phyloP scores from a whole-genome alignment of 345 rosid genomes.

The Aquilaria yunnanensis region DNA sequence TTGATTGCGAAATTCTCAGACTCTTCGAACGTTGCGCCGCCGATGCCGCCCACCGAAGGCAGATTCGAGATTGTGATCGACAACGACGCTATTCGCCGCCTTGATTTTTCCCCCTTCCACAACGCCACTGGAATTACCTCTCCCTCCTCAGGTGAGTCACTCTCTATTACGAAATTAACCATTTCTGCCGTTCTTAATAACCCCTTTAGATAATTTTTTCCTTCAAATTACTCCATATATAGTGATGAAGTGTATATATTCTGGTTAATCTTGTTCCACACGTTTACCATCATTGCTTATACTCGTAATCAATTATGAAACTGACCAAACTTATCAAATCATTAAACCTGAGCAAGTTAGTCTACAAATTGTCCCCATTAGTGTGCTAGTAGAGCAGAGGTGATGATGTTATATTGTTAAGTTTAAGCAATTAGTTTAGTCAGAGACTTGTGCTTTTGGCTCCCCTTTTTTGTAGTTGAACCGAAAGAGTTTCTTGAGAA shows the following conservation, averaged over 20 bases:
- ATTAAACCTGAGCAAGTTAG: too few relatives aligned
- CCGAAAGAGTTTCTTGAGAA: slow-evolving; percentile 56
- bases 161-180: not conserved
- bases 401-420: too few relatives aligned
- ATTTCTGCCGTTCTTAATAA: not conserved
- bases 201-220: not conserved
- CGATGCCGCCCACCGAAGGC: slow-evolving; percentile 74
- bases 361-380: not conserved
- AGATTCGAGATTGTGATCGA: slow-evolving; percentile 64
- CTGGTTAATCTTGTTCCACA: not conserved
- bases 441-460: not conserved
- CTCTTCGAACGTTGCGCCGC: slow-evolving; percentile 43
- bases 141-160: slow-evolving; percentile 41
- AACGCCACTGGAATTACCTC: slow-evolving; percentile 57
- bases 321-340: too few relatives aligned
- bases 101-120: slow-evolving; percentile 73
- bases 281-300: not conserved
- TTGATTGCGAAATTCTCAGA: slow-evolving; percentile 22
- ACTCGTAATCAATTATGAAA: too few relatives aligned
- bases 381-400: too few relatives aligned
- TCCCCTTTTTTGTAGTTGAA: slow-evolving; percentile 26
- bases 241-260: not conserved
- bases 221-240: not conserved
- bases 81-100: slow-evolving; percentile 36
- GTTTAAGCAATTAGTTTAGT: too few relatives aligned